phyloP scores from a whole-genome alignment of 83 land plant species.

The Diphasiastrum complanatum region DNA sequence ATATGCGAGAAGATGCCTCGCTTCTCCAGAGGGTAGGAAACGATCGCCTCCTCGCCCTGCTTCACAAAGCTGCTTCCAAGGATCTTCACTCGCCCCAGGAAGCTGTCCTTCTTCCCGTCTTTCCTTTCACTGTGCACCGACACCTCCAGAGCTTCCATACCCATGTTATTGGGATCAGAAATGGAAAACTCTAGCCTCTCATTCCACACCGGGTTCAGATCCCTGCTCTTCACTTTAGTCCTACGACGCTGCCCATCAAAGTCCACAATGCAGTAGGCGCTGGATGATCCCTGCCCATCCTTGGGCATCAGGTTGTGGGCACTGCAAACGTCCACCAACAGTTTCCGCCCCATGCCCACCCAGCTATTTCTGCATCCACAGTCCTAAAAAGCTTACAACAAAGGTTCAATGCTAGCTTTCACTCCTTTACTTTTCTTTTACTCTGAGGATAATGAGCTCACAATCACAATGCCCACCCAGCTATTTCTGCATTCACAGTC shows the following conservation, averaged over 20 bases:
- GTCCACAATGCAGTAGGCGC: conserved; percentile 48
- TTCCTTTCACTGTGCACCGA: conserved; percentile 33
- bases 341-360: conserved; percentile 52
- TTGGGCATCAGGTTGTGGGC: conserved; percentile 84
- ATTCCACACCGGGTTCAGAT: conserved; percentile 75
- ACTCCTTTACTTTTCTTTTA: no score
- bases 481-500: no score
- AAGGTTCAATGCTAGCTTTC: no score
- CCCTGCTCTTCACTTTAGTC: conserved; percentile 50
- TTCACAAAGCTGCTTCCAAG: conserved; percentile 31
- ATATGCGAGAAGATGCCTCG: conserved; percentile 41
- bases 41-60: conserved; percentile 25
- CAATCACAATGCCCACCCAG: no score
- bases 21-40: conserved; percentile 51
- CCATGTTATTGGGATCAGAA: conserved; percentile 20
- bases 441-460: no score
- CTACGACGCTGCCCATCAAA: conserved; percentile 50
- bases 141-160: conserved; percentile 31
- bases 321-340: conserved; percentile 61
- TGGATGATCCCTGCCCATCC: conserved; percentile 80
- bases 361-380: no score
- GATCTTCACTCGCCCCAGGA: conserved; percentile 51
- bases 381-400: no score
- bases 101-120: conserved; percentile 33
- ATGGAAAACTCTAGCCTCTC: conserved; percentile 55